phyloP scores from a whole-genome alignment of 164 flowering plant species.

The Liquidambar formosana region DNA sequence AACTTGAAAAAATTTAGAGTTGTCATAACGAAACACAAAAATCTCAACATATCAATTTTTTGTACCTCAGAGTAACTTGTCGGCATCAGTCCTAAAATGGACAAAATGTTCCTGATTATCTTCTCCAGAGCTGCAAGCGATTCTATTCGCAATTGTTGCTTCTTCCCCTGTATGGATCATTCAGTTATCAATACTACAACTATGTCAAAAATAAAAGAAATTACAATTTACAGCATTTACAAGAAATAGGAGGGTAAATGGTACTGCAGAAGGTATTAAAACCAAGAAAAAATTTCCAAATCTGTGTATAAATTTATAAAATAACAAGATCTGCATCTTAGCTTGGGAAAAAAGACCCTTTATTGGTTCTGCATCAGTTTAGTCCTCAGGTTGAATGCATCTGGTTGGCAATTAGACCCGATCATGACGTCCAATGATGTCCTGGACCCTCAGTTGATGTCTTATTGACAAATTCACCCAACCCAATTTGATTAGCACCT shows the following conservation, averaged over 20 bases:
- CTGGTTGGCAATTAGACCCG: background rate
- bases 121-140: conserved; percentile 75
- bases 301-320: no score
- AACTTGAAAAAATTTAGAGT: background rate
- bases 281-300: no score
- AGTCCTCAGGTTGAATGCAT: background rate
- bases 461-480: no score
- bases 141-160: conserved; percentile 62
- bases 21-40: background rate
- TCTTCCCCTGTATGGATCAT: conserved; percentile 69
- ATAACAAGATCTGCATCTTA: no score
- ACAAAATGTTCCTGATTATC: conserved; percentile 51
- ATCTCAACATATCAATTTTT: background rate
- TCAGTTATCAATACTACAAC: background rate
- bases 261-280: no score
- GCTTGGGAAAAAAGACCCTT: background rate
- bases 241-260: background rate
- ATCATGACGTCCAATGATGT: no score
- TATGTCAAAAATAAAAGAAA: background rate
- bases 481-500: background rate
- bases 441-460: no score
- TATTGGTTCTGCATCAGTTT: background rate
- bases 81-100: conserved; percentile 78
- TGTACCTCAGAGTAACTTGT: conserved; percentile 73
- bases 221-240: background rate